phyloP scores from a whole-genome alignment of 352 stramenopile species.

The Phytophthora sansomeana region DNA sequence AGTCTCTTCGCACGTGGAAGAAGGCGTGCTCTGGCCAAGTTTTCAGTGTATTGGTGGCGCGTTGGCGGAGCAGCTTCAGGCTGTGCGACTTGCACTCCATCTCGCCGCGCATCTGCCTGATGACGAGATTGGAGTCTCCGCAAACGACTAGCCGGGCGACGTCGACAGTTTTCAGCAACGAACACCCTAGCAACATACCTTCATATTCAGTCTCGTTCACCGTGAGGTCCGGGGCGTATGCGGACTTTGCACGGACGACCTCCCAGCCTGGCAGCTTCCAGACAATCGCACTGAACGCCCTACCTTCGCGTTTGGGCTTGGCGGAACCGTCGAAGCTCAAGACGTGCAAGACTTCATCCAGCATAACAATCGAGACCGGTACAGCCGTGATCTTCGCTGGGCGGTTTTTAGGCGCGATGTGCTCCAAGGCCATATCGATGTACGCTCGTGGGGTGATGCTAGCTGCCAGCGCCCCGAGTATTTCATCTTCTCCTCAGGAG shows the following conservation, averaged over 20 bases:
- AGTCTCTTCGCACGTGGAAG: constrained; percentile 5
- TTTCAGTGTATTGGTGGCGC: background rate
- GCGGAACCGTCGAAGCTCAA: constrained; percentile 20
- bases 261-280: constrained; percentile 13
- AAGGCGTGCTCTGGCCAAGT: background rate
- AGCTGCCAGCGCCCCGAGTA: background rate
- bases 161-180: background rate
- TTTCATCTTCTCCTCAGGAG: background rate
- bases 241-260: background rate
- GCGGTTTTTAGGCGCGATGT: too few relatives aligned
- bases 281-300: constrained; percentile 3
- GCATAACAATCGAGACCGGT: too few relatives aligned
- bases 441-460: too few relatives aligned
- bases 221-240: background rate
- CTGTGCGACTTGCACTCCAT: constrained; percentile 9
- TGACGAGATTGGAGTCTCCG: constrained; percentile 2
- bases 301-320: background rate
- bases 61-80: background rate
- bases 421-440: too few relatives aligned
- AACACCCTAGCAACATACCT: background rate
- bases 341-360: background rate
- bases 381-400: too few relatives aligned
- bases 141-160: background rate
- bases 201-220: constrained; percentile 29
- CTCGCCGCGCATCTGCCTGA: constrained; percentile 6